A percentile compares a stretch with the other conserved stretches of the same genome.
phyloP scores from a whole-genome alignment of 2,329 filamentous ascomycete genomes.

The Allantophomopsis cytisporea region DNA sequence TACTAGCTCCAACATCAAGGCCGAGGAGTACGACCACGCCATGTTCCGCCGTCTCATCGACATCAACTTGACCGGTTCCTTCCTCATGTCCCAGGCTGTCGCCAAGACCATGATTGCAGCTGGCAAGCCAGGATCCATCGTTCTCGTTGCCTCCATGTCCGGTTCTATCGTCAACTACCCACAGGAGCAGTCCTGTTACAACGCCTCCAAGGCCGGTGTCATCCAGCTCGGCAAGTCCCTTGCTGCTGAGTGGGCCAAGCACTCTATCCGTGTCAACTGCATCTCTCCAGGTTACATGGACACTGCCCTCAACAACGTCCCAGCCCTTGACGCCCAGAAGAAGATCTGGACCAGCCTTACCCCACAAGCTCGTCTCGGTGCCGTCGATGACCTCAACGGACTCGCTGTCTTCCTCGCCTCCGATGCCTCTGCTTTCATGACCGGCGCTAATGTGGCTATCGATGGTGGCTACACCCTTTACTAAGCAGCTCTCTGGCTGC shows the following conservation, averaged over 20 bases:
- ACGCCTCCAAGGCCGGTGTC: conserved; percentile 71
- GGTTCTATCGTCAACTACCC: conserved; percentile 78
- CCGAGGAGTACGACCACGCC: conserved; percentile 61
- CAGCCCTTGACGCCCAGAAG: conserved; percentile 68
- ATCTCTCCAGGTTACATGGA: conserved; percentile 83
- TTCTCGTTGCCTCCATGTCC: conserved; percentile 71
- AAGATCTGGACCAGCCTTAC: conserved; percentile 66
- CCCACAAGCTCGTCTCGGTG: conserved; percentile 59
- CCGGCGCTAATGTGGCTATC: conserved; percentile 58
- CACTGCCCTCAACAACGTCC: conserved; percentile 67
- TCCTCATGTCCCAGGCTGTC: conserved; percentile 63
- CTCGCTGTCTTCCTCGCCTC: conserved; percentile 65
- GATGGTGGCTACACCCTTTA: conserved; percentile 56
- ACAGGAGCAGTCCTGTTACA: conserved; percentile 74
- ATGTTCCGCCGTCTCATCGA: conserved; percentile 71
- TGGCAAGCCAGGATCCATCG: conserved; percentile 56
- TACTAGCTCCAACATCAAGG: conserved; percentile 61
- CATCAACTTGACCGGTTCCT: conserved; percentile 71
- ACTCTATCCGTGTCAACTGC: conserved; percentile 70
- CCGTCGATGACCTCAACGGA: conserved; percentile 65
- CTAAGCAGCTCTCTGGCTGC: too few species aligned
- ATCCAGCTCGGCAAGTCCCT: conserved; percentile 69
- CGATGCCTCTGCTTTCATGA: conserved; percentile 65
- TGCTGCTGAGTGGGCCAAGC: conserved; percentile 73
- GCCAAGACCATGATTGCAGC: conserved; percentile 62